Conservation (phyloP, 345 rosid genomes). For the Hirschfeldia incana region DNA sequence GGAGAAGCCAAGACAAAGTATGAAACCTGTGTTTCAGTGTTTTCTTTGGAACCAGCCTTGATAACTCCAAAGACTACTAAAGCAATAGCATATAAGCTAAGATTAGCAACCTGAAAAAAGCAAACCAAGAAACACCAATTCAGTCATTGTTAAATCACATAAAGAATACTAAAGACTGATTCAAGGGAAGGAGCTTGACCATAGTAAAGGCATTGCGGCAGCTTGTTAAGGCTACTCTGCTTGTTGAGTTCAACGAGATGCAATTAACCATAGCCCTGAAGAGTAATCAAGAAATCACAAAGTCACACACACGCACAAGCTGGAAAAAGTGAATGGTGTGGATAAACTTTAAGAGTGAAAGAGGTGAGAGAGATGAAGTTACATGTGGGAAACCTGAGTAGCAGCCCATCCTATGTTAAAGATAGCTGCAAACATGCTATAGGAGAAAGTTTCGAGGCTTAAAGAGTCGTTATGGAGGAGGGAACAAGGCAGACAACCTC, state of each 20-base stretch:
- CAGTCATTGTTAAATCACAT: constrained; percentile 4
- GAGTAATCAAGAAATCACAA: neutral
- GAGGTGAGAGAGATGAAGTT: constrained; percentile 27
- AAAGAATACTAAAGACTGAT: constrained; percentile 10
- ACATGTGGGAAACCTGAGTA: constrained; percentile 98
- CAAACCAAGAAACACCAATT: constrained; percentile 11
- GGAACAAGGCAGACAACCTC: constrained; percentile 81
- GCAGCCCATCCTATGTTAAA: constrained; percentile 98
- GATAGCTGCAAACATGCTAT: constrained; percentile 82
- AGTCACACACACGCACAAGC: constrained; percentile 17
- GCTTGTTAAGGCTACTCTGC: constrained; percentile 85
- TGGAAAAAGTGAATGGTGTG: too few relatives aligned
- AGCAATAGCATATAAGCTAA: constrained; percentile 81
- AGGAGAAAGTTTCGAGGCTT: constrained; percentile 65
- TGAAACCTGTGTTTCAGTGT: constrained; percentile 77
- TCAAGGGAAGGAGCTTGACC: constrained; percentile 47
- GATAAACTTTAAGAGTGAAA: neutral
- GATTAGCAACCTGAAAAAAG: constrained; percentile 74
- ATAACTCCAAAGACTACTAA: constrained; percentile 56
- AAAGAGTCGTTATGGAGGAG: constrained; percentile 51
- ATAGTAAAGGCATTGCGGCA: constrained; percentile 95
- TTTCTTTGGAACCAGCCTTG: constrained; percentile 52
- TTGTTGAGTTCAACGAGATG: constrained; percentile 80
- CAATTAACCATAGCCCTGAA: constrained; percentile 93
- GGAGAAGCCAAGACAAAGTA: constrained; percentile 4